A percentile compares a stretch with the other conserved stretches of the same genome.
phyloP scores from a whole-genome alignment of 108 stramenopile species.

The Cylindrotheca closterium region DNA sequence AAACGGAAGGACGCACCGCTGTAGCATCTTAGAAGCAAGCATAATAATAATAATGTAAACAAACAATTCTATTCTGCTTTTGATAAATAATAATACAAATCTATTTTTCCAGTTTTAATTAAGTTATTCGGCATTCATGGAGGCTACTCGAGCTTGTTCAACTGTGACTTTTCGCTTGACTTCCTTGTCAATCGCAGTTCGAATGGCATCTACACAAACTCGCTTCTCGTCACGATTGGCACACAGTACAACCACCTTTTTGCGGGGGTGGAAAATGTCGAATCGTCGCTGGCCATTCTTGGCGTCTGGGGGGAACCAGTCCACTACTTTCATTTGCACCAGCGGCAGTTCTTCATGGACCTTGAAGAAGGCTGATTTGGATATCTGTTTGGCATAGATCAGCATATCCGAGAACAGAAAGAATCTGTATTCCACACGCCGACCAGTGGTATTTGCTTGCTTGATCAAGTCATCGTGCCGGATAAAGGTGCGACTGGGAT shows the following conservation, averaged over 20 bases:
- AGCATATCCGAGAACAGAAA: conserved; percentile 92
- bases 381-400: conserved; percentile 58
- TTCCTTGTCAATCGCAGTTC: conserved; percentile 37
- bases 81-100: not conserved
- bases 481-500: conserved; percentile 77
- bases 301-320: conserved; percentile 53
- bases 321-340: conserved; percentile 82
- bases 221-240: conserved; percentile 22
- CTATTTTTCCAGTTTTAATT: too few relatives aligned
- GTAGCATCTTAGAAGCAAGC: conserved; percentile 11
- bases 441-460: conserved; percentile 70
- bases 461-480: conserved; percentile 88
- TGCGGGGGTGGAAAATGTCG: conserved; percentile 89
- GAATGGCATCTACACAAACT: conserved; percentile 38
- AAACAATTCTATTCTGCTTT: not conserved
- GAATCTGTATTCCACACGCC: conserved; percentile 77
- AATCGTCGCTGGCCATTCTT: conserved; percentile 62
- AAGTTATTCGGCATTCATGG: conserved; percentile 5
- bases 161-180: conserved; percentile 36
- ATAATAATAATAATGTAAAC: too few relatives aligned
- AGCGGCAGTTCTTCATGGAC: conserved; percentile 90
- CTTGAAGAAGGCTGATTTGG: conserved; percentile 9
- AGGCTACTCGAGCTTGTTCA: conserved; percentile 42
- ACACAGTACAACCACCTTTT: conserved; percentile 82
- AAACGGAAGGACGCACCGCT: conserved; percentile 7